Percentiles rank a stretch among this genome's conserved stretches.
Evolutionary conservation across 345 rosid species (phyloP).

Genomic region (Cardiospermum halicacabum): DNA sequence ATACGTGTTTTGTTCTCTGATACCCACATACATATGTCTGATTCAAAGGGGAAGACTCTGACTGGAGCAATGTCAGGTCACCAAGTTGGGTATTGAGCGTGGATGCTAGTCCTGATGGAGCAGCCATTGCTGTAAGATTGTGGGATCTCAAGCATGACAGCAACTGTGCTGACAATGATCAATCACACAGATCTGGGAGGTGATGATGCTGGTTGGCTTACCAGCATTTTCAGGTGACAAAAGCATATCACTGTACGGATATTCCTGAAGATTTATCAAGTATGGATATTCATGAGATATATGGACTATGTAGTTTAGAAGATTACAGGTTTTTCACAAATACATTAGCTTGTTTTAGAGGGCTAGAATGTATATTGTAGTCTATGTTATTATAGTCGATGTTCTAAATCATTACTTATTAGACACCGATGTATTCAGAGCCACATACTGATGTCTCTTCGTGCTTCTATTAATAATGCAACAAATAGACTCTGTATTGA

Average conservation of each 20-base stretch:
- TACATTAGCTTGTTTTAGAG: no score
- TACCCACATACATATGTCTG: constrained; percentile 83
- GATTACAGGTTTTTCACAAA: no score
- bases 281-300: no score
- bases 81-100: constrained; percentile 90
- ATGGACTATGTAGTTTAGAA: no score
- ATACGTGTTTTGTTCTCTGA: constrained; percentile 73
- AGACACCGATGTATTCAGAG: no score
- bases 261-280: constrained; percentile 39
- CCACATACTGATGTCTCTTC: no score
- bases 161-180: constrained; percentile 87
- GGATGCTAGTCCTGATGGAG: constrained; percentile 90
- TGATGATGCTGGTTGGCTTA: constrained; percentile 58
- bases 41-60: constrained; percentile 73
- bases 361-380: no score
- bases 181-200: constrained; percentile 69
- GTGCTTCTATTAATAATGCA: no score
- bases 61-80: constrained; percentile 85
- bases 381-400: no score
- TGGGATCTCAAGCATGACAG: constrained; percentile 97
- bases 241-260: constrained; percentile 85
- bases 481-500: no score
- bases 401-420: no score
- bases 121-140: constrained; percentile 77
- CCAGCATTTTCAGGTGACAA: constrained; percentile 95